Evolutionary conservation across 352 stramenopile species (phyloP).

Genomic region (Pythium insidiosum): DNA sequence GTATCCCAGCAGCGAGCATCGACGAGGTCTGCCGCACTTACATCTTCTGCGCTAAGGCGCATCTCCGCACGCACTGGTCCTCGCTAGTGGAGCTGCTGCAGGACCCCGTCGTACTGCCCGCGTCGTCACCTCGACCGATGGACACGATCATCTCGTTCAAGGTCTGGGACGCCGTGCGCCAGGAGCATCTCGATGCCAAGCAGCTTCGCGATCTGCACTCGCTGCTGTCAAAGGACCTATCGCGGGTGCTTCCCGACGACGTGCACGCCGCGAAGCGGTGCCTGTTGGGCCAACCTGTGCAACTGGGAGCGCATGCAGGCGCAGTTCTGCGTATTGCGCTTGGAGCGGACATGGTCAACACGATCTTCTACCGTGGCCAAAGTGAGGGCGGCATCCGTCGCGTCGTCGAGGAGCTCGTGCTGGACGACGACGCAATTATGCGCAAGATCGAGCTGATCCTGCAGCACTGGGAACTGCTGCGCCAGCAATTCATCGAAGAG

Average conservation of each 20-base stretch:
- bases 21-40: constrained; percentile 50
- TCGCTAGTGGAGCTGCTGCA: constrained; percentile 40
- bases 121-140: constrained; percentile 19
- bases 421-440: constrained; percentile 48
- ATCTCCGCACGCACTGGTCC: constrained; percentile 28
- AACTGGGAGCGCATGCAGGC: constrained; percentile 48
- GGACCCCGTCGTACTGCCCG: constrained; percentile 12
- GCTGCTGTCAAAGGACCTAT: constrained; percentile 68
- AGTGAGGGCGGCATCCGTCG: constrained; percentile 19
- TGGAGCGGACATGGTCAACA: constrained; percentile 83
- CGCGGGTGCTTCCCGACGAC: constrained; percentile 33
- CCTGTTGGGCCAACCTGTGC: constrained; percentile 75
- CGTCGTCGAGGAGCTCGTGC: constrained; percentile 30
- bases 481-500: constrained; percentile 53
- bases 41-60: constrained; percentile 38
- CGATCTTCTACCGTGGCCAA: constrained; percentile 32
- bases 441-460: constrained; percentile 68
- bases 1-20: constrained; percentile 39
- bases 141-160: constrained; percentile 82
- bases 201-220: constrained; percentile 59
- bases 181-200: constrained; percentile 30
- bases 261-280: constrained; percentile 44
- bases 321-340: constrained; percentile 80
- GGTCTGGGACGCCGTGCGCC: constrained; percentile 31
- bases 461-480: constrained; percentile 54